Percentiles rank a stretch among this genome's conserved stretches.
Conservation (phyloP, 139 green algal species). For the Auxenochlorella pyrenoidosa region DNA sequence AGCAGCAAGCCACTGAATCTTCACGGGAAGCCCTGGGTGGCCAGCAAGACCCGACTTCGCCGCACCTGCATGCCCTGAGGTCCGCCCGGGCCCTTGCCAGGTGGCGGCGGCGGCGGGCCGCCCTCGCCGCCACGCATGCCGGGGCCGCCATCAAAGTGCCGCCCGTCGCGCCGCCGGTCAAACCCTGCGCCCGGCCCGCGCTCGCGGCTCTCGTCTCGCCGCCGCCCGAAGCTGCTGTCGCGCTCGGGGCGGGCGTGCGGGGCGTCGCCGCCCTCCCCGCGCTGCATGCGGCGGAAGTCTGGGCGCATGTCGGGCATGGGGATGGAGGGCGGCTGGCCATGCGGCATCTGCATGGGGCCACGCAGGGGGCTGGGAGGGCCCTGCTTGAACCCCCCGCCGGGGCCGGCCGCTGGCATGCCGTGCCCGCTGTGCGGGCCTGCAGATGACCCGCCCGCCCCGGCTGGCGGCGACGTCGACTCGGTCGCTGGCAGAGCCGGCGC, state of each 20-base stretch:
- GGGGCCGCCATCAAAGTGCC: constrained; percentile 14
- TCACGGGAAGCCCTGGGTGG: neutral
- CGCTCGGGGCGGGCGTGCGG: neutral
- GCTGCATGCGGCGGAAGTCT: neutral
- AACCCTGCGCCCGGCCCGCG: neutral
- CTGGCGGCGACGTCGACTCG: neutral
- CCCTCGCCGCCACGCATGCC: constrained; percentile 21
- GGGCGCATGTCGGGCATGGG: constrained; percentile 33
- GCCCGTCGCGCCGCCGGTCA: constrained; percentile 15
- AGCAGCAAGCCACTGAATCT: neutral
- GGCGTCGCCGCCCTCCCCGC: neutral
- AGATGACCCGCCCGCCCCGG: neutral
- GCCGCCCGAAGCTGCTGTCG: constrained; percentile 25
- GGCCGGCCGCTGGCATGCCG: neutral
- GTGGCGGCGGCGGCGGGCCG: constrained; percentile 19
- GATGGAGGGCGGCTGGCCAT: neutral
- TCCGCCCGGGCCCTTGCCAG: constrained; percentile 30
- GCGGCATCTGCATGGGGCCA: neutral
- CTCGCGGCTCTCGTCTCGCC: constrained; percentile 16
- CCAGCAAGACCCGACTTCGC: too few relatives aligned
- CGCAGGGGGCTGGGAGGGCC: constrained; percentile 10
- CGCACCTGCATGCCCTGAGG: constrained; percentile 25
- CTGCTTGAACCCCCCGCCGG: neutral
- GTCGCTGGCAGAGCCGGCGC: neutral
- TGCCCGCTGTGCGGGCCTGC: neutral